Conservation (phyloP, 2,329 filamentous ascomycete genomes). For the Sarocladium oryzae region DNA sequence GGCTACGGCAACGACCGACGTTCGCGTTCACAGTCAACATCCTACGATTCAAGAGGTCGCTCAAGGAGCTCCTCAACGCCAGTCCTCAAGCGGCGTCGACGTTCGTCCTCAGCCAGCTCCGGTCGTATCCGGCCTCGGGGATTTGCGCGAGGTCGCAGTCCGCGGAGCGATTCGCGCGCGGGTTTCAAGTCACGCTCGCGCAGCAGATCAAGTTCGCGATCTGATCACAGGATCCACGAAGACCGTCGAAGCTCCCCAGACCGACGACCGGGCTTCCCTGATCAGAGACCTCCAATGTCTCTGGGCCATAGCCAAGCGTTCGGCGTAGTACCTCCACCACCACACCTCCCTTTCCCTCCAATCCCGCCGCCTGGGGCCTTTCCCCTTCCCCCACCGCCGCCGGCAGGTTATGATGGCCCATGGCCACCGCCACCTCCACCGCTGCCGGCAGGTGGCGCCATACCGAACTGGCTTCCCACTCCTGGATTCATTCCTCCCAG, state of each 20-base stretch:
- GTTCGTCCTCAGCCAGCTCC: constrained; percentile 18
- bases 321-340: constrained; percentile 20
- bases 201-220: constrained; percentile 11
- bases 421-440: constrained; percentile 36
- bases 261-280: background rate
- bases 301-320: constrained; percentile 8
- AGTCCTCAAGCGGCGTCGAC: constrained; percentile 23
- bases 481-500: constrained; percentile 11
- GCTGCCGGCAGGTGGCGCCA: constrained; percentile 17
- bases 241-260: constrained; percentile 1
- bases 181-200: constrained; percentile 13
- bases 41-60: constrained; percentile 16
- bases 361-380: constrained; percentile 20
- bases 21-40: constrained; percentile 25
- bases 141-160: constrained; percentile 6
- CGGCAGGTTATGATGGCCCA: constrained; percentile 31
- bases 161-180: constrained; percentile 15
- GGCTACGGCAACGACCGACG: constrained; percentile 22
- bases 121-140: background rate
- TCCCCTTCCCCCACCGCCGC: constrained; percentile 29
- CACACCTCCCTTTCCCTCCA: constrained; percentile 15
- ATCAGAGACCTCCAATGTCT: background rate
- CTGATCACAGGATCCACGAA: constrained; percentile 9
- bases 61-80: constrained; percentile 11
- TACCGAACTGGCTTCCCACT: constrained; percentile 14